A percentile compares a stretch with the other conserved stretches of the same genome.
phyloP scores from a whole-genome alignment of 768 basidiomycete species.

The Rhodotorula kratochvilovae region DNA sequence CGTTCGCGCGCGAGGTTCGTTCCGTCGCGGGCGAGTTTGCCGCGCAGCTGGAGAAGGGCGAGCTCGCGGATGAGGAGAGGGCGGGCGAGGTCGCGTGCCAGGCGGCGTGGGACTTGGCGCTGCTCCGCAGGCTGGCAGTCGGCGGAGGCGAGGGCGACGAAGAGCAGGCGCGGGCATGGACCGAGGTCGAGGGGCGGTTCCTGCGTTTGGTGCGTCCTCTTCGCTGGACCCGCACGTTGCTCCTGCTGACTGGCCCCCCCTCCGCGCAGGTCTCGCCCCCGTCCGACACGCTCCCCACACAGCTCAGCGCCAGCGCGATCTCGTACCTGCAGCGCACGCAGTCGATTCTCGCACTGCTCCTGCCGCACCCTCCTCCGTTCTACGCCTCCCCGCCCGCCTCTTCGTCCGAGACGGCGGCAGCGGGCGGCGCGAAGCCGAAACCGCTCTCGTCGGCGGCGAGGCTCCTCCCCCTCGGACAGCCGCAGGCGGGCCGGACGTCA shows the following conservation, averaged over 20 bases:
- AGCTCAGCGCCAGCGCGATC: not conserved
- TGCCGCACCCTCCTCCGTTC: not conserved
- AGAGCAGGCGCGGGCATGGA: not conserved
- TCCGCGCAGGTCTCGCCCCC: not conserved
- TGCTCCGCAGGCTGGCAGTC: conserved; percentile 14
- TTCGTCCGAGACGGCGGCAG: not conserved
- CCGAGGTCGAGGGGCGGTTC: not conserved
- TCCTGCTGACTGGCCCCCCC: not conserved
- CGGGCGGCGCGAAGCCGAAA: not conserved
- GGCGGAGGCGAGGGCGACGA: not conserved
- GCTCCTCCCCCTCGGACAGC: not conserved
- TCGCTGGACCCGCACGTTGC: not conserved
- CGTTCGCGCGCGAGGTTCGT: not conserved
- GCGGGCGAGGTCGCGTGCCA: not conserved
- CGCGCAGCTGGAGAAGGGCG: not conserved
- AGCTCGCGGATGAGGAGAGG: not conserved
- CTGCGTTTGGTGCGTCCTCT: not conserved
- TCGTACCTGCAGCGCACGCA: conserved; percentile 27
- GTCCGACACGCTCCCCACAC: no score
- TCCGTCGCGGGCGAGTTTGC: conserved; percentile 2
- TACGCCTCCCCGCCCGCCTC: not conserved
- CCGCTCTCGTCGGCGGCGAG: not conserved
- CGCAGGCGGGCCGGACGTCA: conserved; percentile 3
- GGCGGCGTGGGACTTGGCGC: conserved; percentile 17
- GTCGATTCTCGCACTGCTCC: conserved; percentile 20